Base-by-base conservation (phyloP, 148 eudicot genomes). In the Diospyros lotus region DNA sequence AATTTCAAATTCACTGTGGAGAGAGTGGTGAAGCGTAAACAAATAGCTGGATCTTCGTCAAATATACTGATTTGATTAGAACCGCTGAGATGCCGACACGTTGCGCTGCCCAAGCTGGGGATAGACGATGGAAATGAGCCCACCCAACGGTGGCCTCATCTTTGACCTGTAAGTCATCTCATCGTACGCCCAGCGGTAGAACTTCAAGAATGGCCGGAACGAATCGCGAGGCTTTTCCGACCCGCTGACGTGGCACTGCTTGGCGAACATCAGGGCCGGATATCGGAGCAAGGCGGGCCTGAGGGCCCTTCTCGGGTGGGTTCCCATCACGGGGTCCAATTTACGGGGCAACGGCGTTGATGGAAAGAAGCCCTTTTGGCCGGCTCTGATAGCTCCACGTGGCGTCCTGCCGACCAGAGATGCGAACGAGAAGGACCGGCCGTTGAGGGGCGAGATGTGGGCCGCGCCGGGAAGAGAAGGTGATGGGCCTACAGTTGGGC, bases 61-160 rank as follows among this genome's bases (percentile, higher is more conserved):
- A 28, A 28, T 28, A 28, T 28, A 28, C 28, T 28, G 28, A 28
- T 28, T 5, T 44, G 14, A 76, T 92, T 94, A 95, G 74, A 86
- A 95, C 71, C 98, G 86, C 72, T 95, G 97, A 17, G 98, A 95
- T 3, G 90, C 82, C 1, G 98, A 95, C 90, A 85, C 66, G 82
- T 95, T 93, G 75, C 86, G 84, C 10, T 88, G 90, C 41, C 69
- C 71, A n/a, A 89, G 75, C 13, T 87, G 96, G 0, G 96, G 90
- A 56, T 89, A 82, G 39, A 95, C 87, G 75, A 95, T 90, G 11
- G 98, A 95, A 75, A 89, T 84, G 39, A 95, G 83, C 1, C 98
- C 97, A 46, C 98, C 92, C 5, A 95, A 80, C 5, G 98, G 98
- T 0, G 98, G 98, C 76, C 84, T 86, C 97, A 95, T 95, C 83